Conservation (phyloP, 2,329 filamentous ascomycete species). For the Cercospora sp. region DNA sequence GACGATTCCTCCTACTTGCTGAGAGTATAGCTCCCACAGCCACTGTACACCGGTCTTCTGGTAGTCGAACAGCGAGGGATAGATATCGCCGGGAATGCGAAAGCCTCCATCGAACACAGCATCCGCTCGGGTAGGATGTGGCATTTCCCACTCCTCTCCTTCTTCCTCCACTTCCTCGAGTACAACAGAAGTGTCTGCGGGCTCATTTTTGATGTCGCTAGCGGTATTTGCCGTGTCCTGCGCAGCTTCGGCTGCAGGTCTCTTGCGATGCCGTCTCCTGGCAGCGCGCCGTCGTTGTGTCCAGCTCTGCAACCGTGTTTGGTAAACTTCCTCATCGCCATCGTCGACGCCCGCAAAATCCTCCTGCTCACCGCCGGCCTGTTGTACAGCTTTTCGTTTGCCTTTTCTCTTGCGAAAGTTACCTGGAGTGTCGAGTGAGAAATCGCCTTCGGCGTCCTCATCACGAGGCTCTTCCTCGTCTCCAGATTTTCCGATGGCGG, state of each 20-base stretch:
- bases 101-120: constrained; percentile 72
- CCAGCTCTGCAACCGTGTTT: constrained; percentile 74
- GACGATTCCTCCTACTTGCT: constrained; percentile 88
- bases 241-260: constrained; percentile 21
- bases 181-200: constrained; percentile 40
- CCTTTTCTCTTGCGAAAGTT: constrained; percentile 42
- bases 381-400: constrained; percentile 30
- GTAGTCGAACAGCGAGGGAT: constrained; percentile 89
- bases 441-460: constrained; percentile 42
- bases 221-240: not conserved
- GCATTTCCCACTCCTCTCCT: constrained; percentile 73
- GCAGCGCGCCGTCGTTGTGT: constrained; percentile 62
- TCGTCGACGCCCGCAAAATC: constrained; percentile 74
- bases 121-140: constrained; percentile 80
- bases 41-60: constrained; percentile 97
- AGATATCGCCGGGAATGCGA: constrained; percentile 86
- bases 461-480: constrained; percentile 40
- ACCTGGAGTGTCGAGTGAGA: constrained; percentile 39
- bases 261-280: constrained; percentile 44
- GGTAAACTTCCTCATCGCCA: constrained; percentile 81
- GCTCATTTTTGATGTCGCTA: constrained; percentile 22
- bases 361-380: constrained; percentile 43
- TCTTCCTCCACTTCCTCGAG: constrained; percentile 38
- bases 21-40: constrained; percentile 87
- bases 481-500: constrained; percentile 43